Evolutionary conservation across 768 basidiomycete genomes (phyloP).

Genomic region (Tricholoma terreum): DNA sequence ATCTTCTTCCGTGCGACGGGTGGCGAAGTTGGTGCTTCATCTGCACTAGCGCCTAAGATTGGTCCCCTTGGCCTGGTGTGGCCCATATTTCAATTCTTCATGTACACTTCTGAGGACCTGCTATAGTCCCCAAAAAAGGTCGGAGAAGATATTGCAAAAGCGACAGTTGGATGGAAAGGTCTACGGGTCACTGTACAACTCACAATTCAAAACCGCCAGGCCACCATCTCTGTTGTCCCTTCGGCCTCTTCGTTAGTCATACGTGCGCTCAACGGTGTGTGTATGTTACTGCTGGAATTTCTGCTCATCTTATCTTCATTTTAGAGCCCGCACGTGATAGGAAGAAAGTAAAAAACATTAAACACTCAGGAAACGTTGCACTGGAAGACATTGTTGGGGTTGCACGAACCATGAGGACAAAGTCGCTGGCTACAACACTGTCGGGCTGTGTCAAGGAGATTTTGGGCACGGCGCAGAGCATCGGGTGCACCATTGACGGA

Average conservation of each 20-base stretch:
- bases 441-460: constrained; percentile 95
- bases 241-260: constrained; percentile 98
- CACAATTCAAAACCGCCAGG: constrained; percentile 99
- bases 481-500: constrained; percentile 96
- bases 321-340: constrained; percentile 98
- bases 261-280: constrained; percentile 91
- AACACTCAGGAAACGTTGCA: constrained; percentile 91
- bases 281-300: neutral
- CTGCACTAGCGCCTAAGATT: constrained; percentile 98
- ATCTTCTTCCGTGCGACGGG: constrained; percentile 98
- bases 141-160: constrained; percentile 99
- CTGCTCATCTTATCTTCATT: neutral
- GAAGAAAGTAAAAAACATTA: constrained; percentile 99
- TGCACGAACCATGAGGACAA: constrained; percentile 92
- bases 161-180: constrained; percentile 98
- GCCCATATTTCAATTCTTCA: constrained; percentile 8
- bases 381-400: constrained; percentile 94
- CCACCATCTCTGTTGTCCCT: constrained; percentile 92
- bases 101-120: constrained; percentile 11
- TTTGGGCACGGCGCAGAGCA: constrained; percentile 93
- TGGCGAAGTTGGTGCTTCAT: constrained; percentile 99
- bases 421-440: constrained; percentile 91
- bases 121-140: constrained; percentile 98
- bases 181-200: constrained; percentile 98
- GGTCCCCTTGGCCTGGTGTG: constrained; percentile 98